phyloP scores from a whole-genome alignment of 441 rosid genomes.

The Gossypium gossypioides region DNA sequence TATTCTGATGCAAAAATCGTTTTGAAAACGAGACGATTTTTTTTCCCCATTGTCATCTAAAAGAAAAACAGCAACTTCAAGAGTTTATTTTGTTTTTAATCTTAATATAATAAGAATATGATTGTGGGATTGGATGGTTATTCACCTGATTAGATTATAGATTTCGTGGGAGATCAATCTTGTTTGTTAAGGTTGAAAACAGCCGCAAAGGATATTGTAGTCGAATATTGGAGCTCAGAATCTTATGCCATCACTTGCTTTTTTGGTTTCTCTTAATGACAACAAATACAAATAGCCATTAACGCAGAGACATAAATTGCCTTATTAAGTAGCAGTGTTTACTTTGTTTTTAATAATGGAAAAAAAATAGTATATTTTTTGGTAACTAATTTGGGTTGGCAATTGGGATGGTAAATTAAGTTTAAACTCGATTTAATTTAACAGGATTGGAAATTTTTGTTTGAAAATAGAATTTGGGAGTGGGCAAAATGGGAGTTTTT shows the following conservation, averaged over 20 bases:
- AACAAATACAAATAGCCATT: conserved; percentile 11
- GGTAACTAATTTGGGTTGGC: neutral
- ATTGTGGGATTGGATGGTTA: conserved; percentile 6
- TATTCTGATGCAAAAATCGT: conserved; percentile 14
- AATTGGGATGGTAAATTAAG: too few species aligned
- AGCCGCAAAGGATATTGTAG: too few species aligned
- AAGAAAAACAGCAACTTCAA: neutral
- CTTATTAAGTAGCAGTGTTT: neutral
- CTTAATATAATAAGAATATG: neutral
- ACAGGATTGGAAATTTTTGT: too few species aligned
- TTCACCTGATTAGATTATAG: conserved; percentile 14
- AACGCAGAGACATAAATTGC: neutral
- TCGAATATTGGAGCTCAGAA: neutral
- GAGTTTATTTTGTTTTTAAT: neutral
- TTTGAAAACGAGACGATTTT: conserved; percentile 17
- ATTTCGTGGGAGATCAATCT: conserved; percentile 17
- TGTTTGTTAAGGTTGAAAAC: conserved; percentile 10
- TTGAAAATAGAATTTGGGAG: too few species aligned
- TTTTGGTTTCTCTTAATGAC: neutral
- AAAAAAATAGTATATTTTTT: neutral
- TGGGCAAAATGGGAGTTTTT: too few species aligned
- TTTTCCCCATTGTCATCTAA: neutral
- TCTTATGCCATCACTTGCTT: neutral
- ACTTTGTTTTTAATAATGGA: neutral
- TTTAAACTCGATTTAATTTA: too few species aligned